These are phyloP conservation scores for Chenopodium formosanum DNA, from an alignment of 148 eudicot genomes.

Conservation along the genomic window DNA sequence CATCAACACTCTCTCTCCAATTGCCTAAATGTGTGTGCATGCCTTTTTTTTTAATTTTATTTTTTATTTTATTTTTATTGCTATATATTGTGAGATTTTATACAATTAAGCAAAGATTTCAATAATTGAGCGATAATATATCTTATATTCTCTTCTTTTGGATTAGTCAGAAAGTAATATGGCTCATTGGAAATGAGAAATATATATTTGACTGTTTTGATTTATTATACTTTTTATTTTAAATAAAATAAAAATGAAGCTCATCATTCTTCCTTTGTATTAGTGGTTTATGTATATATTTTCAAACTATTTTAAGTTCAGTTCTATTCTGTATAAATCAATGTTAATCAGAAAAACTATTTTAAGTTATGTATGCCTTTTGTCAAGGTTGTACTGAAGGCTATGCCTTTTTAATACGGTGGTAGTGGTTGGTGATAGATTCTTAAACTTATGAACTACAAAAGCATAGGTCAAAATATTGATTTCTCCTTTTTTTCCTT, in stretches of 20 bases:
- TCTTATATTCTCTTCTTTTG: neutral
- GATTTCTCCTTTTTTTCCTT: neutral
- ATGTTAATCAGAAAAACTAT: too few species aligned
- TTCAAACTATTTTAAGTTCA: neutral
- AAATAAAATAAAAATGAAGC: neutral
- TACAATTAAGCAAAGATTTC: neutral
- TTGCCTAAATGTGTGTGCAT: too few species aligned
- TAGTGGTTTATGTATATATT: neutral
- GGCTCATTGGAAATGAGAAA: neutral
- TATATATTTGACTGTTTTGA: neutral
- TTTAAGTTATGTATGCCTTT: too few species aligned
- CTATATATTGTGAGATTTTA: too few species aligned
- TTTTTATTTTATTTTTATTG: too few species aligned
- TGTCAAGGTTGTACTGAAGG: too few species aligned
- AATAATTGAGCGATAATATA: neutral
- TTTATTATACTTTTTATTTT: too few species aligned
- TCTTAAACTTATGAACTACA: neutral
- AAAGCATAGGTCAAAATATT: neutral
- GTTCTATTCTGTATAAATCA: too few species aligned
- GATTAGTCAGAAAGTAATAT: neutral
- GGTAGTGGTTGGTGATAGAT: too few species aligned
- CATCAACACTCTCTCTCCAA: too few species aligned
- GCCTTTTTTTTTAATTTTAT: too few species aligned
- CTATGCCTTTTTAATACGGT: too few species aligned
- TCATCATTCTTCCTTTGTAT: neutral